These are phyloP conservation scores for Suillus ampliporus DNA, from an alignment of 768 basidiomycete species.

Conservation along the genomic window DNA sequence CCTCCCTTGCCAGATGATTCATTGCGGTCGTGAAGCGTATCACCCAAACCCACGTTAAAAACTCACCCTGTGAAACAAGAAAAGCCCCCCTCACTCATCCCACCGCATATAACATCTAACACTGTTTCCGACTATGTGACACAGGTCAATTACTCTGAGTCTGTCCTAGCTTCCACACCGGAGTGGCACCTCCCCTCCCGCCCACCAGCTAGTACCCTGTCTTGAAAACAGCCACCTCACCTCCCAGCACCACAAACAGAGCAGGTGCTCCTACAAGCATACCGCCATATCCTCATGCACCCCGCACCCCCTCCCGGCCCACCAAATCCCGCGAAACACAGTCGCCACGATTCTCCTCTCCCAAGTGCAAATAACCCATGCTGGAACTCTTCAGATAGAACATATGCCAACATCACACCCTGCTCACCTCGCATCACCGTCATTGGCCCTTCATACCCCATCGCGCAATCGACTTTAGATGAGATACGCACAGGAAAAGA, in stretches of 20 bases:
- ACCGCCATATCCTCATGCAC: slow-evolving; percentile 79
- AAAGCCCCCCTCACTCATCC: slow-evolving; percentile 47
- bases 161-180: slow-evolving; percentile 65
- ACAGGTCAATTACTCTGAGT: slow-evolving; percentile 76
- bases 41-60: slow-evolving; percentile 48
- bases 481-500: slow-evolving; percentile 45
- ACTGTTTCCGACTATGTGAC: slow-evolving; percentile 71
- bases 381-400: slow-evolving; percentile 72
- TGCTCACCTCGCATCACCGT: slow-evolving; percentile 65
- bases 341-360: slow-evolving; percentile 75
- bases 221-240: slow-evolving; percentile 32
- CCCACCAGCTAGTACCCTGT: slow-evolving; percentile 29
- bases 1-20: slow-evolving; percentile 40
- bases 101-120: slow-evolving; percentile 45
- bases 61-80: slow-evolving; percentile 36
- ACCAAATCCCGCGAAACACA: slow-evolving; percentile 69
- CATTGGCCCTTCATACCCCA: slow-evolving; percentile 71
- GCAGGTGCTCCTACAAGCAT: slow-evolving; percentile 68
- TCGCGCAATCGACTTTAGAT: slow-evolving; percentile 45
- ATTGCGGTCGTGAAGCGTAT: slow-evolving; percentile 32
- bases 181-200: slow-evolving; percentile 72
- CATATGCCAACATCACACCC: slow-evolving; percentile 63
- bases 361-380: slow-evolving; percentile 61
- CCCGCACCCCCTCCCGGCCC: slow-evolving; percentile 57
- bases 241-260: slow-evolving; percentile 61